Evolutionary conservation across 768 basidiomycete genomes (phyloP).

Genomic region (Mycena filopes): DNA sequence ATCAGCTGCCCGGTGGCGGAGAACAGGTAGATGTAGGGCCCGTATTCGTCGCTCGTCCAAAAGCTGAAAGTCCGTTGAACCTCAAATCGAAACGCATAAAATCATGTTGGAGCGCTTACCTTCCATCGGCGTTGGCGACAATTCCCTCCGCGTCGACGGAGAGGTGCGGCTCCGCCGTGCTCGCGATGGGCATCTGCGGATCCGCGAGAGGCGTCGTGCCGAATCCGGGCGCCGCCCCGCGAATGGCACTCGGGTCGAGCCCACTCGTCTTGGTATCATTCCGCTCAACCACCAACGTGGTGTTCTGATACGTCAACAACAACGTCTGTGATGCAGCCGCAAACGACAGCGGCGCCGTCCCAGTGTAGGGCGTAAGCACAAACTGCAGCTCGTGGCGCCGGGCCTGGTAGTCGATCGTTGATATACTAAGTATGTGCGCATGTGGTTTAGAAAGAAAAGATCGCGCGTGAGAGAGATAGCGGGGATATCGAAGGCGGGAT

Average conservation of each 20-base stretch:
- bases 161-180: constrained; percentile 54
- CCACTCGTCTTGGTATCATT: constrained; percentile 60
- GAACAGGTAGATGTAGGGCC: constrained; percentile 71
- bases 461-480: too few relatives aligned
- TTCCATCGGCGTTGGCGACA: constrained; percentile 66
- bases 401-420: constrained; percentile 68
- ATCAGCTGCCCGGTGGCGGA: constrained; percentile 57
- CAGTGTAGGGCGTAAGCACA: constrained; percentile 66
- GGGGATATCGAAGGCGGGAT: too few relatives aligned
- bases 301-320: constrained; percentile 58
- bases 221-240: constrained; percentile 49
- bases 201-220: constrained; percentile 47
- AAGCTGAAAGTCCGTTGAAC: too few relatives aligned
- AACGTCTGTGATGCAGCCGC: constrained; percentile 62
- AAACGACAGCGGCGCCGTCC: constrained; percentile 56
- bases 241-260: constrained; percentile 61
- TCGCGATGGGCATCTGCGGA: constrained; percentile 59
- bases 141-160: constrained; percentile 70
- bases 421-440: too few relatives aligned
- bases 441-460: too few relatives aligned
- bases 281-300: constrained; percentile 62
- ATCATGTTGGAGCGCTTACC: too few relatives aligned
- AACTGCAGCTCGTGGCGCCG: constrained; percentile 74
- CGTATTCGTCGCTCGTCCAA: constrained; percentile 79
- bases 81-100: too few relatives aligned